Percentiles rank a stretch among this genome's conserved stretches.
These are phyloP conservation scores for Apophysomyces trapeziformis DNA, from an alignment of 371 early-diverging fungal species.

Conservation along the genomic window DNA sequence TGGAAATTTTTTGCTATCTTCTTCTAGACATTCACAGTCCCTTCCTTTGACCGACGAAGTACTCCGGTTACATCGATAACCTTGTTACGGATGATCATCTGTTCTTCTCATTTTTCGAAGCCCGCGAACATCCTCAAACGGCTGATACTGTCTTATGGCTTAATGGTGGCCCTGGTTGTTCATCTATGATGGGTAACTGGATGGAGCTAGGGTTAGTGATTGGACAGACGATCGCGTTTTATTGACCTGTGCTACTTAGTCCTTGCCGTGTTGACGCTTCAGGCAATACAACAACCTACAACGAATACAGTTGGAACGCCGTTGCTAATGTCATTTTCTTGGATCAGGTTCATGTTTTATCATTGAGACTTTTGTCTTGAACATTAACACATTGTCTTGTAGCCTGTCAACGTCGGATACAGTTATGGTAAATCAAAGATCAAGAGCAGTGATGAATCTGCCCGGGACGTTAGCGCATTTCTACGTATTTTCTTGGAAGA, in stretches of 20 bases:
- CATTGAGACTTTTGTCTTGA: neutral
- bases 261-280: constrained; percentile 65
- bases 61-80: constrained; percentile 67
- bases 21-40: no score
- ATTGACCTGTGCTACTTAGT: constrained; percentile 17
- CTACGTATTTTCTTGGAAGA: constrained; percentile 71
- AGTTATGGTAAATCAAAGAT: constrained; percentile 68
- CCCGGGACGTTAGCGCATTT: constrained; percentile 62
- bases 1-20: no score
- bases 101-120: constrained; percentile 90
- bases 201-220: constrained; percentile 70
- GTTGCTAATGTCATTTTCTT: constrained; percentile 83
- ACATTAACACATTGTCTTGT: neutral
- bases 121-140: constrained; percentile 68
- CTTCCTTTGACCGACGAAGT: constrained; percentile 15
- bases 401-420: constrained; percentile 82
- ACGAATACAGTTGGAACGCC: constrained; percentile 77
- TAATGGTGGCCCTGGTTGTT: constrained; percentile 84
- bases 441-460: constrained; percentile 51
- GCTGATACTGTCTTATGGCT: constrained; percentile 83
- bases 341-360: constrained; percentile 56
- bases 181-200: constrained; percentile 76
- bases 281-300: constrained; percentile 61
- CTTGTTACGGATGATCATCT: constrained; percentile 60
- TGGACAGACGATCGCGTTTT: neutral